phyloP scores from a whole-genome alignment of 768 basidiomycete genomes.

The Mycena venus region DNA sequence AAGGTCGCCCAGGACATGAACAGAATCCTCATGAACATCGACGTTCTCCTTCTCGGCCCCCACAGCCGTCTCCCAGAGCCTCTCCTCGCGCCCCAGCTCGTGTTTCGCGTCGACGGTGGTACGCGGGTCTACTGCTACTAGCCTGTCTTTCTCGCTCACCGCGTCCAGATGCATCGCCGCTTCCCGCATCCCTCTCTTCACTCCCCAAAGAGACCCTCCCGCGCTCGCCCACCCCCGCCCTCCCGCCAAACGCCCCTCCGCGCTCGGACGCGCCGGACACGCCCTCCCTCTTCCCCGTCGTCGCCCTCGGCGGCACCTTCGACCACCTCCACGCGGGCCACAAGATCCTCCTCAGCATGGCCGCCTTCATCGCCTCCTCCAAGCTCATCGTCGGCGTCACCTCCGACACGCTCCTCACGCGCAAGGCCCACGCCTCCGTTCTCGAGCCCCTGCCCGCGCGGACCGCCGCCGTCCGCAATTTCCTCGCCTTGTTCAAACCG shows the following conservation, averaged over 20 bases:
- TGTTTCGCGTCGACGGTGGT: conserved; percentile 66
- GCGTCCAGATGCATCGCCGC: conserved; percentile 53
- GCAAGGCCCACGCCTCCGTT: conserved; percentile 78
- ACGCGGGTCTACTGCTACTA: conserved; percentile 30
- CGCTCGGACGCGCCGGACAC: conserved; percentile 12
- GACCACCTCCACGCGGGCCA: conserved; percentile 98
- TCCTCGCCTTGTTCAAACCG: conserved; percentile 80
- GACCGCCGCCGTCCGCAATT: conserved; percentile 69
- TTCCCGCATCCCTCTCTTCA: conserved; percentile 57
- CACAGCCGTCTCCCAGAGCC: conserved; percentile 59
- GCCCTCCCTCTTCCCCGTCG: conserved; percentile 67
- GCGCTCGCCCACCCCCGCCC: conserved; percentile 38
- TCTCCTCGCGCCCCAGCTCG: conserved; percentile 59
- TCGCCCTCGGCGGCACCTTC: conserved; percentile 95
- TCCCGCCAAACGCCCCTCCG: conserved; percentile 22
- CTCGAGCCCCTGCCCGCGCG: conserved; percentile 75
- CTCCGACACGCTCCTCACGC: conserved; percentile 76
- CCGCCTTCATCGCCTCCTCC: conserved; percentile 80
- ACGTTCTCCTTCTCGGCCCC: conserved; percentile 78
- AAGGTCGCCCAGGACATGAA: conserved; percentile 76
- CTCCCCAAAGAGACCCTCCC: conserved; percentile 55
- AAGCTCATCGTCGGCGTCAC: conserved; percentile 94
- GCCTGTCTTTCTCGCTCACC: conserved; percentile 9
- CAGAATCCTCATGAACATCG: conserved; percentile 81
- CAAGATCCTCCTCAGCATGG: conserved; percentile 96